Evolutionary conservation across 2,329 filamentous ascomycete species (phyloP).

Genomic region (Beauveria rudraprayagi): DNA sequence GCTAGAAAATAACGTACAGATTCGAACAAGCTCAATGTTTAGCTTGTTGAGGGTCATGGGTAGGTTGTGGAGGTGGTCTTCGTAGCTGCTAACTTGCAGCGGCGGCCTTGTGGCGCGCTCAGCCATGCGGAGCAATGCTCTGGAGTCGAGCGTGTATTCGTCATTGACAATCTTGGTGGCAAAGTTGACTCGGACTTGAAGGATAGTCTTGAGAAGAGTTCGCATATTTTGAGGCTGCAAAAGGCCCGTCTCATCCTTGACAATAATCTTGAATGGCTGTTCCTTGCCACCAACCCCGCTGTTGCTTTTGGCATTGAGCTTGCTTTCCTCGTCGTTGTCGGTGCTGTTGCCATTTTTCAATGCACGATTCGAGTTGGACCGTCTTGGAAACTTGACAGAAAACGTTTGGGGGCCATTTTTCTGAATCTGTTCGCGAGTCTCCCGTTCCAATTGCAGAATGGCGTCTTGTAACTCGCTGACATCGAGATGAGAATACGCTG

Average conservation of each 20-base stretch:
- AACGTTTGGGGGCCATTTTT: not conserved
- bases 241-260: slow-evolving; percentile 10
- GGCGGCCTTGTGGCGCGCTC: slow-evolving; percentile 16
- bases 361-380: not conserved
- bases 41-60: slow-evolving; percentile 34
- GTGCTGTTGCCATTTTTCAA: not conserved
- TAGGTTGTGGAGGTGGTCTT: slow-evolving; percentile 31
- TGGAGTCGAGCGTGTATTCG: slow-evolving; percentile 23
- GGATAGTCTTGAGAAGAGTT: slow-evolving; percentile 21
- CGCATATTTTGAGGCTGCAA: slow-evolving; percentile 20
- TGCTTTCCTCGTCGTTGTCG: not conserved
- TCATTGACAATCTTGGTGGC: slow-evolving; percentile 24
- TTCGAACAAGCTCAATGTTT: slow-evolving; percentile 39
- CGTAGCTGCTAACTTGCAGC: slow-evolving; percentile 19
- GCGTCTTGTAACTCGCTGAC: slow-evolving; percentile 26
- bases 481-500: slow-evolving; percentile 29
- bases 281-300: not conserved
- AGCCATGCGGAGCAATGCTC: slow-evolving; percentile 18
- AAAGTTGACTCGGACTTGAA: slow-evolving; percentile 22
- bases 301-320: not conserved
- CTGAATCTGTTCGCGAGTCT: slow-evolving; percentile 1
- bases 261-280: slow-evolving; percentile 10
- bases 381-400: slow-evolving; percentile 2
- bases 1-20: slow-evolving; percentile 29
- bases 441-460: slow-evolving; percentile 24